Conservation (phyloP, 1,139 yeast genomes). For the Diutina siamensis region DNA sequence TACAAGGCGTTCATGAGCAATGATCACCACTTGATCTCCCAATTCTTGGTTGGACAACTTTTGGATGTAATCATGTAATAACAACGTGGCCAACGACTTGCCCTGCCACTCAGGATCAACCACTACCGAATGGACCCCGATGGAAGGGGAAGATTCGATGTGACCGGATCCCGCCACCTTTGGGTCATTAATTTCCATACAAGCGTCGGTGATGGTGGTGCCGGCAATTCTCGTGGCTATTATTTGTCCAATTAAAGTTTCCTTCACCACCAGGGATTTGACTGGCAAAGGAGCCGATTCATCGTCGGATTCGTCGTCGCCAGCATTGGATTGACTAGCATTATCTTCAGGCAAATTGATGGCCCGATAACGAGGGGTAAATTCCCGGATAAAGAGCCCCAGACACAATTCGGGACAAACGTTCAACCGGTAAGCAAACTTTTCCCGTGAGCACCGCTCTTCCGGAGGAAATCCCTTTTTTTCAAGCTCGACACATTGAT, state of each 20-base stretch:
- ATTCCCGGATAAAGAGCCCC: slow-evolving; percentile 74
- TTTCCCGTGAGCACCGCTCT: slow-evolving; percentile 57
- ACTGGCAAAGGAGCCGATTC: slow-evolving; percentile 34
- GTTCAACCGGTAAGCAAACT: slow-evolving; percentile 56
- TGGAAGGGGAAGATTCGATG: slow-evolving; percentile 56
- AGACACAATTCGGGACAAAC: slow-evolving; percentile 85
- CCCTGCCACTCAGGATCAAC: slow-evolving; percentile 74
- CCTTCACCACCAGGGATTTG: slow-evolving; percentile 43
- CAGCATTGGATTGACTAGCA: slow-evolving; percentile 8
- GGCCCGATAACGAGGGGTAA: slow-evolving; percentile 31
- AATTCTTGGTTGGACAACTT: slow-evolving; percentile 79
- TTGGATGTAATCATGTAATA: slow-evolving; percentile 84
- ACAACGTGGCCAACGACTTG: slow-evolving; percentile 67
- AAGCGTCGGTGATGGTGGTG: slow-evolving; percentile 43
- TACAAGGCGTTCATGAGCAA: slow-evolving; percentile 58
- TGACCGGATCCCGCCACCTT: slow-evolving; percentile 45
- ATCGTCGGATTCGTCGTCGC: slow-evolving; percentile 16
- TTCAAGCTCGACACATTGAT: slow-evolving; percentile 53
- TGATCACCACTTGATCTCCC: slow-evolving; percentile 65
- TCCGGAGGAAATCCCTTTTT: slow-evolving; percentile 53
- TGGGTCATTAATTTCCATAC: slow-evolving; percentile 52
- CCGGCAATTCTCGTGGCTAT: slow-evolving; percentile 64
- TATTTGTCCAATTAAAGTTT: slow-evolving; percentile 72
- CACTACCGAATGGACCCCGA: slow-evolving; percentile 78
- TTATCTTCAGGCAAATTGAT: slow-evolving; percentile 27